A percentile compares a stretch with the other conserved stretches of the same genome.
These are phyloP conservation scores for Prorocentrum cordatum DNA, from an alignment of 169 alveolate species.

Conservation along the genomic window DNA sequence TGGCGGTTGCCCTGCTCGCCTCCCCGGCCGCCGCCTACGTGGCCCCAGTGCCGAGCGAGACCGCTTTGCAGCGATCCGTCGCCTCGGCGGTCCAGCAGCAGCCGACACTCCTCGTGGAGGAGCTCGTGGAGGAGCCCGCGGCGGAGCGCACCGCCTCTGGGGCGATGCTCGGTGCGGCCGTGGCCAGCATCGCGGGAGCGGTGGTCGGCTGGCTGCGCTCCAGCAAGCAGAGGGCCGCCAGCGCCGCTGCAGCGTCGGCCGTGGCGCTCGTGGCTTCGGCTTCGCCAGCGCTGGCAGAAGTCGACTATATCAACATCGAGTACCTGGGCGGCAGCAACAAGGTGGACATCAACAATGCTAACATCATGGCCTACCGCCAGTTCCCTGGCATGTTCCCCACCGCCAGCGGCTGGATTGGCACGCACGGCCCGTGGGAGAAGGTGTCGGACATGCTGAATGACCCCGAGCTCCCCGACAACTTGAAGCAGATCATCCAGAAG, in stretches of 20 bases:
- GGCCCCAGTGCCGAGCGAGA: neutral
- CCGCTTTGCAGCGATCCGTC: too few species aligned
- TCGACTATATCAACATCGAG: neutral
- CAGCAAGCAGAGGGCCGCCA: neutral
- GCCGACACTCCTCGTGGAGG: neutral
- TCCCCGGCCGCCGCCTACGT: neutral
- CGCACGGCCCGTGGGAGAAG: neutral
- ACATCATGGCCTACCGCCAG: slow-evolving; percentile 3
- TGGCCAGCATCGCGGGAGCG: neutral
- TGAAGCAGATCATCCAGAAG: neutral
- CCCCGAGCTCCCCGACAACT: neutral
- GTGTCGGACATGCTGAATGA: neutral
- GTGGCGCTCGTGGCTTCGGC: neutral
- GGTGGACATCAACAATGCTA: slow-evolving; percentile 21
- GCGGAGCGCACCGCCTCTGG: neutral
- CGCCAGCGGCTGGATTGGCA: neutral
- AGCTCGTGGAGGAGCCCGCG: neutral
- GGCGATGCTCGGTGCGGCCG: neutral
- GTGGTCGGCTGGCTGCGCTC: neutral
- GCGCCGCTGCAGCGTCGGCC: neutral
- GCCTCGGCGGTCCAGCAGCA: too few species aligned
- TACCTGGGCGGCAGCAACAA: slow-evolving; percentile 1
- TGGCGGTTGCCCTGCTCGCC: neutral
- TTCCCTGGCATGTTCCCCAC: slow-evolving; percentile 24
- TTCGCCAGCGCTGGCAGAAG: neutral